Conservation (phyloP, 2,329 filamentous ascomycete species). For the Aspergillus glaucus region DNA sequence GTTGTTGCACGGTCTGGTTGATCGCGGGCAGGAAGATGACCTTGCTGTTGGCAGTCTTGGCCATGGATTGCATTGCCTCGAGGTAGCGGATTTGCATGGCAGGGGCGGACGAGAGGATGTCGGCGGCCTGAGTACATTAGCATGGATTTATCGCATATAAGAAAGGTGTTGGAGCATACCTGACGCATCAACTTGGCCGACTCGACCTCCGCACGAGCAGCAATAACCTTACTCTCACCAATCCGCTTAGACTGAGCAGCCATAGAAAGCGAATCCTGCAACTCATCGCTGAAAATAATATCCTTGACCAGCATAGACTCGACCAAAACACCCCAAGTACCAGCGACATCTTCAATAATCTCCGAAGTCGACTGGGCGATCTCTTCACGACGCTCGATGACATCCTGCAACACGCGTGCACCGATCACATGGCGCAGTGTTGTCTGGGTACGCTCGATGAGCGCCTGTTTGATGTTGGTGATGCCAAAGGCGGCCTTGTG, state of each 20-base stretch:
- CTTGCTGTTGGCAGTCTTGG: constrained; percentile 83
- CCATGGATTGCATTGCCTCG: constrained; percentile 98
- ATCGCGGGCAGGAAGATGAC: constrained; percentile 72
- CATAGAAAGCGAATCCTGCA: constrained; percentile 96
- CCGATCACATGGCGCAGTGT: constrained; percentile 95
- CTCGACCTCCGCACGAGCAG: constrained; percentile 93
- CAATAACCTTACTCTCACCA: constrained; percentile 97
- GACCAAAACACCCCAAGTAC: constrained; percentile 90
- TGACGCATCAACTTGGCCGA: constrained; percentile 78
- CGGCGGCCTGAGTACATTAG: constrained; percentile 57
- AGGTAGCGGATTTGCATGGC: constrained; percentile 98
- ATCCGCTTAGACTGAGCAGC: constrained; percentile 97
- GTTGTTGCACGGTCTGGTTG: constrained; percentile 52
- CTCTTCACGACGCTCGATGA: constrained; percentile 97
- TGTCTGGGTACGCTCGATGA: constrained; percentile 95
- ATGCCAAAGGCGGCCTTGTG: constrained; percentile 98
- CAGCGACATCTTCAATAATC: constrained; percentile 93
- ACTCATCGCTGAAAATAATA: constrained; percentile 91
- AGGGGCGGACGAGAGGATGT: constrained; percentile 83
- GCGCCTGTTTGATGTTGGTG: constrained; percentile 87
- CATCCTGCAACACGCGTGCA: constrained; percentile 90
- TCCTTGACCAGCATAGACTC: constrained; percentile 99
- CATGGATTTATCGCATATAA: not conserved
- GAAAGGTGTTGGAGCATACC: constrained; percentile 23
- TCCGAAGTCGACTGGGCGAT: constrained; percentile 91